Base-by-base conservation (phyloP, 805 yeast genomes). In the Saccharomyces eubayanus region DNA sequence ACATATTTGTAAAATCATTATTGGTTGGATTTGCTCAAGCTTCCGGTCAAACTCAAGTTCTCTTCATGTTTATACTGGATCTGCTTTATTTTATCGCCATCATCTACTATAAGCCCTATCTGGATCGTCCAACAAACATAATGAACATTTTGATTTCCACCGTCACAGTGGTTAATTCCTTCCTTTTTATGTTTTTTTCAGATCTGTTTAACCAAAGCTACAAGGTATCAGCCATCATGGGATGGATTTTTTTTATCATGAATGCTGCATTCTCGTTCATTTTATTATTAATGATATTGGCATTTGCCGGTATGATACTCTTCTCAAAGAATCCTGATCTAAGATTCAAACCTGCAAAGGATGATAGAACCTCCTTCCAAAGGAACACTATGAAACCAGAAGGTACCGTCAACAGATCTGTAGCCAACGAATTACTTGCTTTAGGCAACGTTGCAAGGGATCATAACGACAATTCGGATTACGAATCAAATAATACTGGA, bases 301-400 rank as follows among this genome's bases (percentile, higher is more conserved):
- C 82, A 2, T 83, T 86, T 60, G 78, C 84, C 53, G 67, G 72
- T n/a, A 72, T 83, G 62, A 82, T 87, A 8, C 57, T 87, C 1
- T 75, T 84, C 60, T 83, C 91, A 31, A 88, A 85, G 74, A 89
- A 89, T 67, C 97, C 96, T 28, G 96, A 89, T 70, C 83, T 90
- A 10, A 80, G 94, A 69, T 87, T 87, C 68, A 88, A 87, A 51
- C 94, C 95, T 11, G 95, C 96, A 10, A 84, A 77, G 63, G 97
- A 91, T 71, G 97, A 91, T 69, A 83, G 97, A 79, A 83, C 89
- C 24, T 89, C 96, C 9, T 91, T 91, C 82, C 94, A 86, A 65
- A 77, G 72, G 56, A 62, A 61, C 53, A 64, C 71, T 20, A 62
- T 64, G 20, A 66, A 69, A 36, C 48, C 30, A 3, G 55, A 40